Evolutionary conservation across 768 basidiomycete species (phyloP), one percentile per base, ranked within the genome.

Genomic region (Lactarius quietus): DNA sequence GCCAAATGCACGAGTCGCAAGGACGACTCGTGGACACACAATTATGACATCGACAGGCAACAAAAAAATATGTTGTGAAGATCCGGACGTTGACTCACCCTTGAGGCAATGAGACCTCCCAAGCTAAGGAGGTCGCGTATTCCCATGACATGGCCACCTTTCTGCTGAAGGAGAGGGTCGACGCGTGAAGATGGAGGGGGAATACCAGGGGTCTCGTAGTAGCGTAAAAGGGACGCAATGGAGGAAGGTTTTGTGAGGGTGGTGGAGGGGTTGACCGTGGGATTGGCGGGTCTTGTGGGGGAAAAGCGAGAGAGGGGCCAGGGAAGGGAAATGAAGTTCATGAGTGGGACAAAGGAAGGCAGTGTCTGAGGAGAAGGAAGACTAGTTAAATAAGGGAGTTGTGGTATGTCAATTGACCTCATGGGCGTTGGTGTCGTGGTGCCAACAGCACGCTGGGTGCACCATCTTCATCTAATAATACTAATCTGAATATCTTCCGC

Each of bases 101-200:
- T 68, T 70, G n/a, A 61, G 57, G 68, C 69, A 20, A 66, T 52
- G 17, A 89, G 79, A n/a, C 82, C 73, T 5, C 85, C 87, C 72
- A 88, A 85, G 74, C 84, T 89, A 84, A 89, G 89, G 64, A 85
- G 78, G 71, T 91, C 83, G 84, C 88, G 87, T 10, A 90, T 71
- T 51, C 82, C 82, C 58, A 90, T 69, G 0, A 87, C 84, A 26
- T 78, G 77, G 54, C 81, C 76, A 45, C 84, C 80, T 68, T 83
- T 79, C 43, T 80, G 81, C 73, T 85, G 87, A n/a, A 89, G 79
- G 69, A 82, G 85, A 29, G 85, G 83, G 68, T 90, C 84, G 38
- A 92, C 79, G 51, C 91, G 84, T 55, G 92, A 81, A 9, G 89
- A 90, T 0, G 90, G 89, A 0, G 91, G 91, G 26, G 83, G 79